Base-by-base conservation (phyloP, 2,329 filamentous ascomycete genomes). In the Trichoderma lentiforme region DNA sequence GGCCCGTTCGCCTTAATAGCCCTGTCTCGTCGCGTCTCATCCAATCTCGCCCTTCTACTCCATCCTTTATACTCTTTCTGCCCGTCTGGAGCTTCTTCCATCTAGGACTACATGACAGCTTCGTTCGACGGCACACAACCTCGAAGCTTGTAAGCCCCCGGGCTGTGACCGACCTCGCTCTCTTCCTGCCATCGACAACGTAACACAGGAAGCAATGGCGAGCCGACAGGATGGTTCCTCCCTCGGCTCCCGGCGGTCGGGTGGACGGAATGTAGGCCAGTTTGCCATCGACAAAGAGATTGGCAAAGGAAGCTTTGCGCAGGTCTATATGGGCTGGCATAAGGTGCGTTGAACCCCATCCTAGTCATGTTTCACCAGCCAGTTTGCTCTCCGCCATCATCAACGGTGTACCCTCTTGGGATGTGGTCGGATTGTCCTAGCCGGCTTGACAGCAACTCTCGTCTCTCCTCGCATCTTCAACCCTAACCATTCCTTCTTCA, bases 261-360 rank as follows among this genome's bases (percentile, higher is more conserved):
- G 78, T 74, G 77, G 80, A 57, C 78, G 79, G 61, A 78, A 76
- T 73, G 81, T 96, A 77, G 93, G 94, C 76, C 90, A 92, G 78
- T 98, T 97, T 82, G 88, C 89, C 77, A 91, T 95, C 78, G 89
- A 94, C 77, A 91, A 92, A 76, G 93, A 98, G 84, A 98, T 98
- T 80, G 96, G 96, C 74, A 96, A 96, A 84, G 96, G 96, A 74
- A 98, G 96, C 85, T 99, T 98, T 85, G 96, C 96, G 75, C 94
- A 94, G 76, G 96, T 99, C 76, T 98, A 96, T 81, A 90, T 92
- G 80, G 94, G 93, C 75, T 90, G 91, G 77, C 93, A 97, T 83
- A 92, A 92, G 84, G 94, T 97, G 73, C 63, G 75, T 73, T 72
- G 8, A 53, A 53, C 51, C 43, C 11, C 7, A 36, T 43, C 32